Evolutionary conservation across 495 filamentous ascomycete species (phyloP).

Genomic region (Trichoderma orchidacearum): DNA sequence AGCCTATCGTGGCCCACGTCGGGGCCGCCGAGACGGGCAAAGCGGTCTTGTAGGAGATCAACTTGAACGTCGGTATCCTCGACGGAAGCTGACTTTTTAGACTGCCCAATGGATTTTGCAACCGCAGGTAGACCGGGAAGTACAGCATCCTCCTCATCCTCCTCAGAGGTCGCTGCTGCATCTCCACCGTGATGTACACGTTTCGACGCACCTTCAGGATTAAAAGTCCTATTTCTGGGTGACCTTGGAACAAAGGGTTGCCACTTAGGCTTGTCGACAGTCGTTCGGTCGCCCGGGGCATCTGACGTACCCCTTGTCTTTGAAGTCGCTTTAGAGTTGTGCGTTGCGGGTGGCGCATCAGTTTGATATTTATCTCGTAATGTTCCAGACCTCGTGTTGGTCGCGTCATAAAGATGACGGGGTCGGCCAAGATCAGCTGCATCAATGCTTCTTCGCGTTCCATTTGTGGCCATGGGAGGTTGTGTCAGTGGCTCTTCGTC

Average conservation of each 20-base stretch:
- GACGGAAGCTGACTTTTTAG: neutral
- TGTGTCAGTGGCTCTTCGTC: neutral
- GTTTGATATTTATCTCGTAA: neutral
- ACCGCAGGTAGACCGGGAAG: neutral
- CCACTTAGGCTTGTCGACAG: neutral
- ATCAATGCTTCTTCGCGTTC: neutral
- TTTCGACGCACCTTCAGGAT: neutral
- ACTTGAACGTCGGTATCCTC: conserved; percentile 7
- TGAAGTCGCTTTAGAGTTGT: neutral
- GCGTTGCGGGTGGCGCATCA: neutral
- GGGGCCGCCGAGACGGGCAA: conserved; percentile 20
- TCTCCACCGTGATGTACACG: neutral
- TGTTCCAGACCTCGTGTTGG: neutral
- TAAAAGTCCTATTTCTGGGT: neutral
- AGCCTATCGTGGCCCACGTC: conserved; percentile 8
- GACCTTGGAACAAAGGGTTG: neutral
- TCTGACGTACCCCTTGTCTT: neutral
- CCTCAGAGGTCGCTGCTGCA: neutral
- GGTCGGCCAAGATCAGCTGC: neutral
- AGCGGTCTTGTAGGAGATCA: conserved; percentile 23
- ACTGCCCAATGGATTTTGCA: neutral
- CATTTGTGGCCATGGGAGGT: neutral
- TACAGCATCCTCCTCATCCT: neutral
- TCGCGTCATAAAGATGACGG: neutral
- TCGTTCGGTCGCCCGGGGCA: neutral